Evolutionary conservation across 2,329 filamentous ascomycete species (phyloP), one percentile per base, ranked within the genome.

Genomic region (Pseudocercospora eumusae): DNA sequence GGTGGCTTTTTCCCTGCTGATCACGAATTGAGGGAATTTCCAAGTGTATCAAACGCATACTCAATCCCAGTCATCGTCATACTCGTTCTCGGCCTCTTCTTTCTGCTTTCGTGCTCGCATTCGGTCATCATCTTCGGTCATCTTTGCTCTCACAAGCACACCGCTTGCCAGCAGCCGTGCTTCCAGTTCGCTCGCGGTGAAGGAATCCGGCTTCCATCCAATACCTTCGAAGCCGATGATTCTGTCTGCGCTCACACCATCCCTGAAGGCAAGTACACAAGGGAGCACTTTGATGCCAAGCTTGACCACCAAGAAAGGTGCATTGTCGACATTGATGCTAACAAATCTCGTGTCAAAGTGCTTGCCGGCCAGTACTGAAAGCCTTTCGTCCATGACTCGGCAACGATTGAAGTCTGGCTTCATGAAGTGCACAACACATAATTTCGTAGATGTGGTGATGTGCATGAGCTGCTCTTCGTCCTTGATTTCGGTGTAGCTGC

Each of bases 341-440:
- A 86, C 73, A 59, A 86, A 83, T 18, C 84, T 76, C 2, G 84
- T 85, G 68, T 86, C 84, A 64, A 84, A 84, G 69, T 86, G 84
- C 62, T 82, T 83, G 18, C 78, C 78, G 0, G 84, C 83, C 44
- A 86, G 74, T 71, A 80, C 75, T 54, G 81, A 77, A 10, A 88
- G 77, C 71, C 85, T 84, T 54, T 77, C 77, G 70, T 88, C 85
- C 86, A 88, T 88, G 59, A 85, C 81, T 10, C 77, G 75, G 74
- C 86, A 88, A 59, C 85, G 81, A 20, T 81, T 79, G 73, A 88
- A 88, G 69, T 88, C 86, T 2, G 84, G 80, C 70, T 88, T 86
- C 72, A 83, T 85, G 73, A 88, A 88, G 71, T 88, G 86, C 23
- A 88, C 82, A 1, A 88, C 78, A 68, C 83, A 86, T 25, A 81